These are phyloP conservation scores for Cladochytrium replicatum DNA, from an alignment of 192 early-diverging fungal species.

Conservation along the genomic window DNA sequence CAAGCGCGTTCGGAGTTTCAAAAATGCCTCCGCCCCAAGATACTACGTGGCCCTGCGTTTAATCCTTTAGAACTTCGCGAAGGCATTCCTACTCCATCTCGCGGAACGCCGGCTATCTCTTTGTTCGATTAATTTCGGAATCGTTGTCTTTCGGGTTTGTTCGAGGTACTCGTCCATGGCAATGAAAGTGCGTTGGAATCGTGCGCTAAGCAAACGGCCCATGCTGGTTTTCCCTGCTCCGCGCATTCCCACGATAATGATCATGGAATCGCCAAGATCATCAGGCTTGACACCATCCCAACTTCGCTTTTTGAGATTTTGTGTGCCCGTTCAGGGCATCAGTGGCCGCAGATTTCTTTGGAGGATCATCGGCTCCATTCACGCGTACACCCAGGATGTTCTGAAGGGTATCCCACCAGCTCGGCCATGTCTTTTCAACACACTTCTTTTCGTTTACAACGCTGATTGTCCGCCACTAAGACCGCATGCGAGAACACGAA, in stretches of 20 bases:
- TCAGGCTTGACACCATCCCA: too few relatives aligned
- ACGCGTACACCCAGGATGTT: constrained; percentile 59
- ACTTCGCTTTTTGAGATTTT: too few relatives aligned
- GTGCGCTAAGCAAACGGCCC: constrained; percentile 60
- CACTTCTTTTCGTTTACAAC: constrained; percentile 88
- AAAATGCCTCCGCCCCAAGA: constrained; percentile 95
- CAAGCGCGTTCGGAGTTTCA: constrained; percentile 64
- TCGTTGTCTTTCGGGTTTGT: constrained; percentile 50
- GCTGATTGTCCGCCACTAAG: too few relatives aligned
- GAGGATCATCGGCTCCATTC: constrained; percentile 43
- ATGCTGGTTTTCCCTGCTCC: constrained; percentile 93
- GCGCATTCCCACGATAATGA: constrained; percentile 97
- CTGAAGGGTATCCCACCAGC: constrained; percentile 94
- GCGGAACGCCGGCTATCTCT: constrained; percentile 85
- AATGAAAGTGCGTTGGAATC: constrained; percentile 62
- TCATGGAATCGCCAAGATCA: constrained; percentile 39
- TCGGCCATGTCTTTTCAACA: constrained; percentile 98
- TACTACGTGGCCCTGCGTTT: constrained; percentile 59
- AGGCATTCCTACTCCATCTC: constrained; percentile 63
- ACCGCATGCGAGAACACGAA: constrained; percentile 68
- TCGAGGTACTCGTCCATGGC: constrained; percentile 86
- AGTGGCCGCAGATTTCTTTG: too few relatives aligned
- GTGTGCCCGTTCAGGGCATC: constrained; percentile 6
- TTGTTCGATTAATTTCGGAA: constrained; percentile 67
- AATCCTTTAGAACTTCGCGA: constrained; percentile 41